Evolutionary conservation across 352 stramenopile species (phyloP), one percentile per base, ranked within the genome.

Genomic region (Globisporangium recalcitrans): DNA sequence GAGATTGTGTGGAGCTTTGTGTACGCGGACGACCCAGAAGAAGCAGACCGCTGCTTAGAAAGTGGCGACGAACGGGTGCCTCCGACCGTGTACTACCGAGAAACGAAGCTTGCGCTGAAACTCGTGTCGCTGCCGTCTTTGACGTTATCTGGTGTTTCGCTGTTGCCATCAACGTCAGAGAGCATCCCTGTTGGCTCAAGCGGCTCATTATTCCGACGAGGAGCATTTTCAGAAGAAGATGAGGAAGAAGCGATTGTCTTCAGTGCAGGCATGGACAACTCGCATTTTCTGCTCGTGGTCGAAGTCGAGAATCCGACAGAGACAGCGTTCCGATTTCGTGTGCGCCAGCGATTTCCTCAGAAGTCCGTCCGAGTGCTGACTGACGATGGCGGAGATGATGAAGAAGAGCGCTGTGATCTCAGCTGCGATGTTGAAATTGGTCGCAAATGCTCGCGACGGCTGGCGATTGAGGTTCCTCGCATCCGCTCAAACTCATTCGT

Each of bases 281-380:
- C 61, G 26, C 71, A 74, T 61, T 85, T 74, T 36, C 44, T 75
- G 31, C 63, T 87, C 24, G 55, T 85, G 6, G 66, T 88, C 7
- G 71, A 92, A 22, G 56, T 92, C 1, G 64, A 73, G 27, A 92
- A 92, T 63, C 83, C 79, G 0, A 90, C 80, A 0, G 80, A 90
- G 70, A 92, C 80, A 6, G 75, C 72, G 3, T 91, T 91, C 64
- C 64, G 65, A 26, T 73, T 91, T 7, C 68, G 72, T 7, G 53
- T 89, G 24, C 68, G 58, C 1, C 47, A 38, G 36, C 47, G 49
- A 47, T 29, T 34, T 27, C 11, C n/a, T 2, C 51, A 49, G 9
- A 44, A 42, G 13, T 14, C 13, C 6, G 42, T 49, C 21, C 13
- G 7, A 24, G 4, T 44, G n/a, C n/a, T 57, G 51, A 19, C n/a